Percentiles rank a stretch among this genome's conserved stretches.
phyloP scores from a whole-genome alignment of 2,329 filamentous ascomycete genomes.

The Ceratocystis diversiconidia region DNA sequence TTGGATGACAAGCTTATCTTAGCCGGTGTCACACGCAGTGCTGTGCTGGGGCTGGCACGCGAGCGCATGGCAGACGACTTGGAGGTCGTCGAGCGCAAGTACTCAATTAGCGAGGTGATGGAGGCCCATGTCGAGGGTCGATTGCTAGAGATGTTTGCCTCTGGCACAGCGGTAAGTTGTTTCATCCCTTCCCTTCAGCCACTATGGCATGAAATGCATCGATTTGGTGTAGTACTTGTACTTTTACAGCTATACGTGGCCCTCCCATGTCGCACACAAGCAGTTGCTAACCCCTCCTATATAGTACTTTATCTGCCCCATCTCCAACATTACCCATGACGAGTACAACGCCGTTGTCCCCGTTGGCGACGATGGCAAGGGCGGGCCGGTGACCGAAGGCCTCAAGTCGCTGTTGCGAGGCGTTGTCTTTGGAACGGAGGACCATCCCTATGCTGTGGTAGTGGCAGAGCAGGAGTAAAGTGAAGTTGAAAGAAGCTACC shows the following conservation, averaged over 20 bases:
- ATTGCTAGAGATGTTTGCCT: slow-evolving; percentile 70
- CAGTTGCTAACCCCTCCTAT: slow-evolving; percentile 3
- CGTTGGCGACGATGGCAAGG: slow-evolving; percentile 39
- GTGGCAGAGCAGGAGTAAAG: slow-evolving; percentile 38
- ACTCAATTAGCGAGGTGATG: slow-evolving; percentile 65
- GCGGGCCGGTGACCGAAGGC: slow-evolving; percentile 41
- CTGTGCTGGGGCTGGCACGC: slow-evolving; percentile 57
- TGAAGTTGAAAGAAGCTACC: neutral
- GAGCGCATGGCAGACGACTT: slow-evolving; percentile 44
- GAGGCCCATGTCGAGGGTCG: slow-evolving; percentile 61
- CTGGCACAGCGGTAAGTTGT: slow-evolving; percentile 64
- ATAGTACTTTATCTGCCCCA: slow-evolving; percentile 56
- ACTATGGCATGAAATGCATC: neutral
- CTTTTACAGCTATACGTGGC: neutral
- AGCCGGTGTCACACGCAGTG: slow-evolving; percentile 74
- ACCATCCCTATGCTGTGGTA: slow-evolving; percentile 57
- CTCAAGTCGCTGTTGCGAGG: slow-evolving; percentile 55
- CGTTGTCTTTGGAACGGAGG: slow-evolving; percentile 59
- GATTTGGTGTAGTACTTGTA: neutral
- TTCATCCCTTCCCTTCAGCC: neutral
- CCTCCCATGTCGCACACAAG: neutral
- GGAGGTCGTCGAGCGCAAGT: slow-evolving; percentile 68
- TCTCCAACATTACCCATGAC: slow-evolving; percentile 54
- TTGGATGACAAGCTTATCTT: slow-evolving; percentile 73
- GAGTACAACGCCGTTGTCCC: slow-evolving; percentile 48